phyloP scores from a whole-genome alignment of 2,329 filamentous ascomycete genomes.

The Corniculantispora saksenae region DNA sequence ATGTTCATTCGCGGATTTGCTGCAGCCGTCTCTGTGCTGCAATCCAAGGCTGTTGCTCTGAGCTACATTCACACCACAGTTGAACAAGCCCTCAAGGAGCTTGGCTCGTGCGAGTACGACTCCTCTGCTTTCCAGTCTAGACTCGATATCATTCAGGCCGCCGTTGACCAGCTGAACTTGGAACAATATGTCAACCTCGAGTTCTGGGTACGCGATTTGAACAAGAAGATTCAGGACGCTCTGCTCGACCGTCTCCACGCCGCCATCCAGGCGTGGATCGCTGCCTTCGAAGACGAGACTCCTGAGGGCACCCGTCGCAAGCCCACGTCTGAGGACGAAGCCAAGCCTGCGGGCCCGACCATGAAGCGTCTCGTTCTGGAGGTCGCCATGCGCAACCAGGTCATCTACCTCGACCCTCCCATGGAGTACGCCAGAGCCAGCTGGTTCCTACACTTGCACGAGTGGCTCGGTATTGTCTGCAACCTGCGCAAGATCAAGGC shows the following conservation, averaged over 20 bases:
- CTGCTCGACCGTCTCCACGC: conserved; percentile 80
- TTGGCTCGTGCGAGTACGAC: conserved; percentile 83
- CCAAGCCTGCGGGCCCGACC: conserved; percentile 57
- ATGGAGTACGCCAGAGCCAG: conserved; percentile 87
- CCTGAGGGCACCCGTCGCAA: conserved; percentile 56
- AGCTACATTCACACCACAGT: conserved; percentile 76
- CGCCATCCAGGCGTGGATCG: conserved; percentile 85
- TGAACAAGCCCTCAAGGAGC: conserved; percentile 79
- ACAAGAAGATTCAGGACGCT: conserved; percentile 78
- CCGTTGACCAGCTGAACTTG: conserved; percentile 93
- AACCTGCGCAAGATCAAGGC: conserved; percentile 93
- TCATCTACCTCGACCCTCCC: conserved; percentile 94
- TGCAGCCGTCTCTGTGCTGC: conserved; percentile 80
- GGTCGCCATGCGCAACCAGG: conserved; percentile 95
- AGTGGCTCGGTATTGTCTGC: conserved; percentile 91
- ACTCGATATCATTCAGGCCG: conserved; percentile 82
- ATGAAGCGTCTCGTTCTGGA: conserved; percentile 81
- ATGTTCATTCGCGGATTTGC: conserved; percentile 96
- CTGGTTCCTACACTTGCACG: conserved; percentile 90
- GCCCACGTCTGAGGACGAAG: conserved; percentile 46
- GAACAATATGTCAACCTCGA: conserved; percentile 94
- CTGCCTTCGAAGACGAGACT: conserved; percentile 71
- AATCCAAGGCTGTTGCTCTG: conserved; percentile 81
- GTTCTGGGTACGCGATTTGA: conserved; percentile 87
- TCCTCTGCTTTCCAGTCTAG: conserved; percentile 75